Percentiles rank a stretch among this genome's conserved stretches.
These are phyloP conservation scores for Sphaerosporella brunnea DNA, from an alignment of 495 filamentous ascomycete genomes.

Conservation along the genomic window DNA sequence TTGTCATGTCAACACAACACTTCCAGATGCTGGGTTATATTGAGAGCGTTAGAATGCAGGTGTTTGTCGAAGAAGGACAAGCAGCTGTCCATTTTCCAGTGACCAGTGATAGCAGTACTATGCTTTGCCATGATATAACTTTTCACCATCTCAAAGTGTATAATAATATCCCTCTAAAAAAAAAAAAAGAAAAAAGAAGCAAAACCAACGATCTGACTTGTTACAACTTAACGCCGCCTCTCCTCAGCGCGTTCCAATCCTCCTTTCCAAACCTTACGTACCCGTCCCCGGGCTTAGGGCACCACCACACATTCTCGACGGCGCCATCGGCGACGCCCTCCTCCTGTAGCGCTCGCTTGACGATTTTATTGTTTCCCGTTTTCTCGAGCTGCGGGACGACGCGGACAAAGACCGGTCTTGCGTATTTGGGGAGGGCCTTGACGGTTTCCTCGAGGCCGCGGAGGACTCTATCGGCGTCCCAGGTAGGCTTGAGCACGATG, in stretches of 20 bases:
- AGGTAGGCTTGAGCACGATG: constrained; percentile 29
- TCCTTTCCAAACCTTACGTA: constrained; percentile 49
- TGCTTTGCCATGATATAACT: too few relatives aligned
- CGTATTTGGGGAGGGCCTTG: constrained; percentile 48
- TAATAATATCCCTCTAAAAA: too few relatives aligned
- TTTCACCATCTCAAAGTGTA: too few relatives aligned
- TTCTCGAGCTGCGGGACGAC: constrained; percentile 41
- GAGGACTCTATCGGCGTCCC: constrained; percentile 30
- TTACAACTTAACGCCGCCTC: constrained; percentile 53
- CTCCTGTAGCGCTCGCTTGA: constrained; percentile 54
- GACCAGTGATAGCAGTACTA: too few relatives aligned
- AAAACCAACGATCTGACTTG: neutral
- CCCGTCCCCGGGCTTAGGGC: constrained; percentile 32
- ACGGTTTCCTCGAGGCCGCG: constrained; percentile 43
- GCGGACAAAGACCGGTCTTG: constrained; percentile 61
- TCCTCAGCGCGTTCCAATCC: constrained; percentile 52
- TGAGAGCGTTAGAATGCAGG: too few relatives aligned
- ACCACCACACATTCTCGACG: constrained; percentile 51
- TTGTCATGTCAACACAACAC: too few relatives aligned
- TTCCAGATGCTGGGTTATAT: too few relatives aligned
- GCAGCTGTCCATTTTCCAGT: too few relatives aligned
- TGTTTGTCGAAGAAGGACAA: too few relatives aligned
- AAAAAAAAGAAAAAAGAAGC: constrained; percentile 8
- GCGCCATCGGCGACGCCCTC: constrained; percentile 33
- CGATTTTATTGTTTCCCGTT: constrained; percentile 79